These are phyloP conservation scores for Monosporascus sp. DNA, from an alignment of 2,329 filamentous ascomycete genomes.

Conservation along the genomic window DNA sequence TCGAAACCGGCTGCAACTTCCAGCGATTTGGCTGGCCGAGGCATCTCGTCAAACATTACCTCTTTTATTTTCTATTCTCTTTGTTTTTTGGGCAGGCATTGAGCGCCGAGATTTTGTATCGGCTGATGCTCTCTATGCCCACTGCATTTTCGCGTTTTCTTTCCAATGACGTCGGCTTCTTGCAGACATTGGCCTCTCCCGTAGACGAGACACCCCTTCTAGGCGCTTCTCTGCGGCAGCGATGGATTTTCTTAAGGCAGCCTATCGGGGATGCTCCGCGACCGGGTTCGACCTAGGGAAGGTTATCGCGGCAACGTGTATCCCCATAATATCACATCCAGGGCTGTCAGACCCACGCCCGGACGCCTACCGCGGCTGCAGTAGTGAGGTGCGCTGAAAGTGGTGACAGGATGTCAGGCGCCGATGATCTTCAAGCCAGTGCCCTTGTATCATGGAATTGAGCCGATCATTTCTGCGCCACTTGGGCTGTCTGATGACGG, in stretches of 20 bases:
- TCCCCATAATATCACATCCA: neutral
- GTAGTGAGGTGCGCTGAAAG: neutral
- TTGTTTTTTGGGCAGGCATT: no score
- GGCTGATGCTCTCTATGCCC: neutral
- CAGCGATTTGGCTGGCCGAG: no score
- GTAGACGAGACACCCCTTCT: neutral
- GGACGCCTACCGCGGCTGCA: neutral
- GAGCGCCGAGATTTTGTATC: no score
- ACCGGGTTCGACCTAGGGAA: no score
- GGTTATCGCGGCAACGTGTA: neutral
- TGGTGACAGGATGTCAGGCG: neutral
- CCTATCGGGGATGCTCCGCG: neutral
- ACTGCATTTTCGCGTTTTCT: neutral
- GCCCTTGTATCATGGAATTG: neutral
- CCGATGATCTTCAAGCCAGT: neutral
- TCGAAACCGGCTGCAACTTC: no score
- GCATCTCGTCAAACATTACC: no score
- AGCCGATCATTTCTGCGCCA: neutral
- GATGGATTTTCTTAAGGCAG: neutral
- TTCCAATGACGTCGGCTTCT: neutral
- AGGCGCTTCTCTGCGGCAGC: neutral
- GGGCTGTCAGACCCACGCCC: neutral
- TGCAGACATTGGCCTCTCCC: neutral
- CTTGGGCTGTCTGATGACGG: neutral
- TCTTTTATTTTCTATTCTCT: no score